These are phyloP conservation scores for Annulohypoxylon maeteangense DNA, from an alignment of 495 filamentous ascomycete species.

Conservation along the genomic window DNA sequence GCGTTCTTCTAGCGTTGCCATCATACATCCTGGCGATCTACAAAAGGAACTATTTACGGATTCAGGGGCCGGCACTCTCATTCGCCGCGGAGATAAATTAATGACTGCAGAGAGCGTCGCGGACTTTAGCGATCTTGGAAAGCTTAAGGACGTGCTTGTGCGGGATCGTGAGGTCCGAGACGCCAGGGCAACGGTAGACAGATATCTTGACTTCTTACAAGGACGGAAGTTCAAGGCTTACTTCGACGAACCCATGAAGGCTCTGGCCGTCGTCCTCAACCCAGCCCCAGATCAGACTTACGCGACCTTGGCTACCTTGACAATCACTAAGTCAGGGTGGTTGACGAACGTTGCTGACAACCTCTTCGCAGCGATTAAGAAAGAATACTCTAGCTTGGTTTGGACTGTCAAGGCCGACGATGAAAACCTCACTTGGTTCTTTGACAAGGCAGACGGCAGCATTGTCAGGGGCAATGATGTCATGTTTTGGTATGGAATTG, in stretches of 20 bases:
- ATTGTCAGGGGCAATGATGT: conserved; percentile 85
- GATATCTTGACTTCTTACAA: conserved; percentile 81
- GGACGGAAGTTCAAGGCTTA: conserved; percentile 89
- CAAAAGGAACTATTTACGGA: conserved; percentile 98
- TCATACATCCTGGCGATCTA: conserved; percentile 93
- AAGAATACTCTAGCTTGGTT: conserved; percentile 88
- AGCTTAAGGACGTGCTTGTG: conserved; percentile 83
- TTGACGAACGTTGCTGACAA: conserved; percentile 97
- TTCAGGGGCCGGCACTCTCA: conserved; percentile 93
- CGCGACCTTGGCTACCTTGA: conserved; percentile 90
- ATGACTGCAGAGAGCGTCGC: conserved; percentile 76
- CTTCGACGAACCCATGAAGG: conserved; percentile 96
- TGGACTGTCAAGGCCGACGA: conserved; percentile 99
- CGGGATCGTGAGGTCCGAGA: conserved; percentile 88
- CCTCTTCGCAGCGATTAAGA: conserved; percentile 91
- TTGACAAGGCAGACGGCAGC: conserved; percentile 95
- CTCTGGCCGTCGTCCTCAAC: conserved; percentile 90
- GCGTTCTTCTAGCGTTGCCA: conserved; percentile 92
- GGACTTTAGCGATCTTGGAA: conserved; percentile 80
- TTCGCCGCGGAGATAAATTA: conserved; percentile 92
- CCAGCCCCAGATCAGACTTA: conserved; percentile 61
- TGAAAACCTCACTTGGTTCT: conserved; percentile 98
- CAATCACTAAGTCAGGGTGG: conserved; percentile 96
- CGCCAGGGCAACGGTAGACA: conserved; percentile 83
- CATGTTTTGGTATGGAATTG: conserved; percentile 96